Evolutionary conservation across 805 yeast genomes (phyloP), one percentile per base, ranked within the genome.

Genomic region (Ogataea nakhonphanomensis): DNA sequence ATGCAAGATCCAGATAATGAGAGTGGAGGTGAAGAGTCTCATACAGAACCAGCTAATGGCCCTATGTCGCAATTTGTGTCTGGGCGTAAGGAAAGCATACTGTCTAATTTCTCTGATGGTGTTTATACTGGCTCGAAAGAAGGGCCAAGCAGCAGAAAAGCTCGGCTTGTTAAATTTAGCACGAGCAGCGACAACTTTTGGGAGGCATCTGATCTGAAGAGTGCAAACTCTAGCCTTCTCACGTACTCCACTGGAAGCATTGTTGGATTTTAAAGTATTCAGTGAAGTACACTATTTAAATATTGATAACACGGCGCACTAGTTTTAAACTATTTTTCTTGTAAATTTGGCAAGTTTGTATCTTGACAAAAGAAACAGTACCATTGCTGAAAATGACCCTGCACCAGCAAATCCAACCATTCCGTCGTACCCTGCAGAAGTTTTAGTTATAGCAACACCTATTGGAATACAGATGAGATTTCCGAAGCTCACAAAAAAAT

Each of bases 401-500:
- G 53, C 61, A 17, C 65, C 66, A n/a, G 59, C 53, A 48, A 61
- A 61, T 2, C 45, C 54, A 8, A 55, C 62, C 64, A 61, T 56
- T 6, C 60, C 58, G 39, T 57, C 38, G 39, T 57, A 61, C 6
- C 59, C 64, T 3, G 48, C 48, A 3, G 38, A 29, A 1, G 64
- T 53, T 8, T 52, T 74, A 2, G 62, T 52, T 8, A 58, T 48
- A 3, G 58, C 47, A 27, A 51, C 54, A 27, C 77, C 72, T 14
- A 71, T 61, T 2, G 81, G 80, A 15, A 77, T 64, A 17, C 71
- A 64, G 11, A 73, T 66, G 22, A 78, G 59, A 24, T 69, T 64
- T 11, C 72, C 65, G 40, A 78, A 63, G 24, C 59, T 48, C 27
- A 70, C 66, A 37, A 66, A 64, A 41, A 71, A 78, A 56, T 81